phyloP scores from a whole-genome alignment of 768 basidiomycete species.

The Agaricus blazei region DNA sequence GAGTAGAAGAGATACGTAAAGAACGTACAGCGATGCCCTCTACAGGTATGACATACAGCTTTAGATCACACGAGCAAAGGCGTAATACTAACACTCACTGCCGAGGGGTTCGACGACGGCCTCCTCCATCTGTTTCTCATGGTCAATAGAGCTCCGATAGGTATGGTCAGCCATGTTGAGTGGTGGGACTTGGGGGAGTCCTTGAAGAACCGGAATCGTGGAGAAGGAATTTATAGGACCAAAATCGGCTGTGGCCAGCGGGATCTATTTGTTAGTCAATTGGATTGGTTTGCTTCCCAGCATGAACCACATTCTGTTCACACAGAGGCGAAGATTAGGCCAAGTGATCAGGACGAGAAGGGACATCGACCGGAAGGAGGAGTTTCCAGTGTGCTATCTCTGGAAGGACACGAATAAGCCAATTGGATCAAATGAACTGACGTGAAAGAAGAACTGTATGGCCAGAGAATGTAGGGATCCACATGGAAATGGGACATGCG shows the following conservation, averaged over 20 bases:
- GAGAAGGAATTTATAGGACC: slow-evolving; percentile 4
- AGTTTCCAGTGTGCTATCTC: not conserved
- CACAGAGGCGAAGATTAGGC: not conserved
- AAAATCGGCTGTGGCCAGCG: too few relatives aligned
- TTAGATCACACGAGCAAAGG: not conserved
- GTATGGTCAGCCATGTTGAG: not conserved
- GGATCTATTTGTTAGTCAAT: too few relatives aligned
- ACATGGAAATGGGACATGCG: slow-evolving; percentile 5
- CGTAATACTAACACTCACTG: not conserved
- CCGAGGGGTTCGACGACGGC: not conserved
- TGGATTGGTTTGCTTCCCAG: not conserved
- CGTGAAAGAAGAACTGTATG: not conserved
- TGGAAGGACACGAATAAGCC: not conserved
- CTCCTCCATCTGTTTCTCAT: slow-evolving; percentile 6
- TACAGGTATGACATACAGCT: slow-evolving; percentile 6
- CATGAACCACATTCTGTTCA: not conserved
- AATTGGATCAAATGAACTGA: not conserved
- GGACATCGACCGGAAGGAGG: not conserved
- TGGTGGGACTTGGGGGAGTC: slow-evolving; percentile 2
- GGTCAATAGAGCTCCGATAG: not conserved
- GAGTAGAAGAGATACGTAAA: not conserved
- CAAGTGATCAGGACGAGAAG: slow-evolving; percentile 3
- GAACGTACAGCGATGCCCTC: slow-evolving; percentile 26
- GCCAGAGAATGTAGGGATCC: not conserved
- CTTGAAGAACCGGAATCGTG: not conserved